Percentiles rank a stretch among this genome's conserved stretches.
Conservation (phyloP, 495 filamentous ascomycete genomes). For the Xylaria flabelliformis region DNA sequence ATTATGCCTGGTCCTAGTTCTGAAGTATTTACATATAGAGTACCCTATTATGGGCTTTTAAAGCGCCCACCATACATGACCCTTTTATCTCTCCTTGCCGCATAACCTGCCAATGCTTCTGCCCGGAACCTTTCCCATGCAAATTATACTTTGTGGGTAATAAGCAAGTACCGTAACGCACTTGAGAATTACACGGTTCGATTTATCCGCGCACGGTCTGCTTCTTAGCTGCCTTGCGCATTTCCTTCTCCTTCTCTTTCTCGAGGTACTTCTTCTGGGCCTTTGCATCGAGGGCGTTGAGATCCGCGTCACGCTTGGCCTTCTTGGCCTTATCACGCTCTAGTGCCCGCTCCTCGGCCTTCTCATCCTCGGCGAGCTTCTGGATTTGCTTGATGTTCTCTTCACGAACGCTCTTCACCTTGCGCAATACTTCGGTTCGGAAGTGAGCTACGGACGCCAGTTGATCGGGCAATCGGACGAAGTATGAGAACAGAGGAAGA, state of each 20-base stretch:
- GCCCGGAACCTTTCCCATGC: background rate
- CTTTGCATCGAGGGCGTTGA: slow-evolving; percentile 85
- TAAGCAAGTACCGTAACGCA: background rate
- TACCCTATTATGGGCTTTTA: slow-evolving; percentile 25
- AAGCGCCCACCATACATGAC: slow-evolving; percentile 10
- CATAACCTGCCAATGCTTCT: background rate
- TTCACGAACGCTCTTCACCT: slow-evolving; percentile 80
- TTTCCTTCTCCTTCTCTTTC: slow-evolving; percentile 83
- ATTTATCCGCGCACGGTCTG: slow-evolving; percentile 57
- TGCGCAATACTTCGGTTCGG: slow-evolving; percentile 86
- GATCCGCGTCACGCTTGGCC: slow-evolving; percentile 83
- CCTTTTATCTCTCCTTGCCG: background rate
- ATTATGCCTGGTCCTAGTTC: slow-evolving; percentile 21
- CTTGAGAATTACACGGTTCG: background rate
- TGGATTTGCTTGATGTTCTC: slow-evolving; percentile 81
- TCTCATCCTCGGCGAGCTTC: slow-evolving; percentile 86
- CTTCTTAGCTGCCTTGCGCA: slow-evolving; percentile 75
- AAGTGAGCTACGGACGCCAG: slow-evolving; percentile 80
- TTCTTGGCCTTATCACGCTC: slow-evolving; percentile 88
- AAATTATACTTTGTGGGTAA: background rate
- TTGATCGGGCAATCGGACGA: slow-evolving; percentile 81
- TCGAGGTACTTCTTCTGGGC: slow-evolving; percentile 96
- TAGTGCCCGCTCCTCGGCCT: slow-evolving; percentile 82
- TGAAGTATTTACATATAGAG: slow-evolving; percentile 13
- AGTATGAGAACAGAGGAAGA: slow-evolving; percentile 78